These are phyloP conservation scores for Arthrinium phaeospermum DNA, from an alignment of 2,329 filamentous ascomycete species.

Conservation along the genomic window DNA sequence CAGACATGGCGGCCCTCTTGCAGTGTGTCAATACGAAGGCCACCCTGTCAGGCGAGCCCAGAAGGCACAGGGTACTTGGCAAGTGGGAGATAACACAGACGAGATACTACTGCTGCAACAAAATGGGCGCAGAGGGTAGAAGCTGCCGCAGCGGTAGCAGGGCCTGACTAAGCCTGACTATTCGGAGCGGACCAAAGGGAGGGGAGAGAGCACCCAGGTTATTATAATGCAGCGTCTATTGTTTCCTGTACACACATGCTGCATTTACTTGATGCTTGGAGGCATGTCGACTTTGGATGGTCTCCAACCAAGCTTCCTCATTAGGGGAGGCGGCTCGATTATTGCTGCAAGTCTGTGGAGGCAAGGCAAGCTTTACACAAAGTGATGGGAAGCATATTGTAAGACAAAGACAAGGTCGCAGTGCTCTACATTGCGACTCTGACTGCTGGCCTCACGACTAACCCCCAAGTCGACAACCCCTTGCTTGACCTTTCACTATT, in stretches of 20 bases:
- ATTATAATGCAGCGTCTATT: neutral
- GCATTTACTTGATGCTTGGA: neutral
- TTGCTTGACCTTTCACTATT: too few relatives aligned
- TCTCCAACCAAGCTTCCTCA: neutral
- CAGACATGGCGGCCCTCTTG: constrained; percentile 17
- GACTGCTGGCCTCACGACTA: too few relatives aligned
- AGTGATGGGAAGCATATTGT: neutral
- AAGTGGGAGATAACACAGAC: constrained; percentile 33
- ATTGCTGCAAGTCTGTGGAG: neutral
- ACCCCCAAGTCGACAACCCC: neutral
- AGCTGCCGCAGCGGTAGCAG: neutral
- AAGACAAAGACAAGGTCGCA: too few relatives aligned
- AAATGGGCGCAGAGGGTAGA: neutral
- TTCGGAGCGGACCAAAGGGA: neutral
- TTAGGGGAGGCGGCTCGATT: neutral
- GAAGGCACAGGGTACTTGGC: constrained; percentile 32
- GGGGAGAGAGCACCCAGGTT: neutral
- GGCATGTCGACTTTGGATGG: neutral
- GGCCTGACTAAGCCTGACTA: too few relatives aligned
- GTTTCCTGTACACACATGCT: neutral
- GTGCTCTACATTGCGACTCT: too few relatives aligned
- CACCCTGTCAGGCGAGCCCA: constrained; percentile 30
- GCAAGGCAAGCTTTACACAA: neutral
- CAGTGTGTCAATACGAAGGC: constrained; percentile 28
- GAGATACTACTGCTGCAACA: constrained; percentile 26